phyloP scores from a whole-genome alignment of 768 basidiomycete genomes.

The Boletus barrowsii region DNA sequence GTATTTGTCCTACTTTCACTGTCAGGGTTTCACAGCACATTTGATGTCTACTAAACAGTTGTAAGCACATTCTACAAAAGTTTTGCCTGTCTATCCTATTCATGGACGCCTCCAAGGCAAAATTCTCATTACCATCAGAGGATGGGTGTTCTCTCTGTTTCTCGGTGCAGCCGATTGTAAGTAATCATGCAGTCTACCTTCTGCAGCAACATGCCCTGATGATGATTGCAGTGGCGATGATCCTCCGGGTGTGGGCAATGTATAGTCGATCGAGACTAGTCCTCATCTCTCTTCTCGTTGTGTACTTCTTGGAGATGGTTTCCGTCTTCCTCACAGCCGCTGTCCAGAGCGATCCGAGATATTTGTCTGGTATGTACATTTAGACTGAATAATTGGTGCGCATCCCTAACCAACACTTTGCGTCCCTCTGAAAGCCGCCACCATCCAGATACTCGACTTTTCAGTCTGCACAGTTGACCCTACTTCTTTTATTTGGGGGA shows the following conservation, averaged over 20 bases:
- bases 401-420: neutral
- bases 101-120: neutral
- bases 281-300: neutral
- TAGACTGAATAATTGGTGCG: neutral
- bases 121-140: neutral
- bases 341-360: neutral
- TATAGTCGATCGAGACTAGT: neutral
- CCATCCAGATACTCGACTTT: neutral
- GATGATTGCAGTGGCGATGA: neutral
- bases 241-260: constrained; percentile 2
- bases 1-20: neutral
- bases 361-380: neutral
- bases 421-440: neutral
- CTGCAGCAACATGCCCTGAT: neutral
- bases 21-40: neutral
- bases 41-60: neutral
- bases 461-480: neutral
- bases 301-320: neutral
- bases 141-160: neutral
- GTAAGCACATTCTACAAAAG: neutral
- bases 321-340: neutral
- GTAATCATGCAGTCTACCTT: neutral
- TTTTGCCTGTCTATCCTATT: neutral
- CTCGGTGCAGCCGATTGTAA: constrained; percentile 2
- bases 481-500: neutral